A percentile compares a stretch with the other conserved stretches of the same genome.
phyloP scores from a whole-genome alignment of 345 rosid species.

The Physaria fendleri region DNA sequence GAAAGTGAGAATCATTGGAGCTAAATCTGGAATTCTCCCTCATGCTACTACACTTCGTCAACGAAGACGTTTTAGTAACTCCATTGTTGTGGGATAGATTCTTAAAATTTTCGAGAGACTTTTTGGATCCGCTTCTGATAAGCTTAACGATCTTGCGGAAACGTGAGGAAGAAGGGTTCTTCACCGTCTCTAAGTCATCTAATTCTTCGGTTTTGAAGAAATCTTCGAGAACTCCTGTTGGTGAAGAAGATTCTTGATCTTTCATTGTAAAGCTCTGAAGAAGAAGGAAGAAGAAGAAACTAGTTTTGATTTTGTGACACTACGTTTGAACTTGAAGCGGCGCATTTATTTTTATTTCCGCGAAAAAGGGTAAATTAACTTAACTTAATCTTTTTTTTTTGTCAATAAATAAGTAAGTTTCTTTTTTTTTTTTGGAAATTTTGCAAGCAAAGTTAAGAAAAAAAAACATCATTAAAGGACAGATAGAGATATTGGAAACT shows the following conservation, averaged over 20 bases:
- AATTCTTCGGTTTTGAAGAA: conserved; percentile 67
- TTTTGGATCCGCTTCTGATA: conserved; percentile 43
- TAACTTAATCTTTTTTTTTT: not conserved
- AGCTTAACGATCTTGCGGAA: conserved; percentile 39
- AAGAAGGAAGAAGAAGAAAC: conserved; percentile 9
- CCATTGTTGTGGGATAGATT: conserved; percentile 31
- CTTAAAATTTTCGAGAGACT: conserved; percentile 32
- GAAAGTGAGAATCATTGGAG: conserved; percentile 21
- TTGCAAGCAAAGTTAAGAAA: conserved; percentile 24
- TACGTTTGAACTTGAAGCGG: conserved; percentile 22
- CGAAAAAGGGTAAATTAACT: not conserved
- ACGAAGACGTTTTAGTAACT: conserved; percentile 29
- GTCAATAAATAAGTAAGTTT: not conserved
- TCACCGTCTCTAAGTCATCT: conserved; percentile 28
- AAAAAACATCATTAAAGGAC: not conserved
- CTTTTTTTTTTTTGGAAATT: not conserved
- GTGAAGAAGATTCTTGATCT: conserved; percentile 42
- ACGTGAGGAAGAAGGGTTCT: conserved; percentile 32
- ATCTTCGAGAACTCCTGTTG: conserved; percentile 76
- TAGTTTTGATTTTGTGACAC: conserved; percentile 2
- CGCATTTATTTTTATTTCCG: conserved; percentile 8
- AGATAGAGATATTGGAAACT: too few relatives aligned
- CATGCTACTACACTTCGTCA: conserved; percentile 54
- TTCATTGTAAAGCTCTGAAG: conserved; percentile 33
- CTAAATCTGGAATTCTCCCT: conserved; percentile 43